A percentile compares a stretch with the other conserved stretches of the same genome.
Conservation (phyloP, 1,284 basidiomycete genomes). For the Vanrija pseudolonga region DNA sequence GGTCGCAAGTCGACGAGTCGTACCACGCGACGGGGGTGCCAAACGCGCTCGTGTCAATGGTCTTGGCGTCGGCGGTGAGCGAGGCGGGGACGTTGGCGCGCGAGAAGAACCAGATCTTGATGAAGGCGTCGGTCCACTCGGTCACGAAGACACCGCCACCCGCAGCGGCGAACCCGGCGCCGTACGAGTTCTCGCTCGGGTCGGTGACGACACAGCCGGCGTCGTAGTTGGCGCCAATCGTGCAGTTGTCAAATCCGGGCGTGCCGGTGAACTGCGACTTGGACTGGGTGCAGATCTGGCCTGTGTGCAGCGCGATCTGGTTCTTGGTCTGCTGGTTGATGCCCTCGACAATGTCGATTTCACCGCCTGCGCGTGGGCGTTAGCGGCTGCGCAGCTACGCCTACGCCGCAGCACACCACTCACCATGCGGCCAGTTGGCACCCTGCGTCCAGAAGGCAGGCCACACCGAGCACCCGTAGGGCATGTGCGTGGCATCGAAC, state of each 20-base stretch:
- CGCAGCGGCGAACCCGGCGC: constrained; percentile 59
- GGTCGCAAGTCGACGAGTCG: constrained; percentile 59
- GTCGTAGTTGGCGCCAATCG: constrained; percentile 49
- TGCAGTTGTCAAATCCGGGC: constrained; percentile 31
- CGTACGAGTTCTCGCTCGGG: constrained; percentile 59
- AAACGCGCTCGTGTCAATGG: constrained; percentile 62
- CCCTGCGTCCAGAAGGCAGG: constrained; percentile 38
- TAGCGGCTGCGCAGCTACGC: neutral
- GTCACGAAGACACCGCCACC: constrained; percentile 70
- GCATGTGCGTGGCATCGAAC: constrained; percentile 64
- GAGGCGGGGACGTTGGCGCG: constrained; percentile 59
- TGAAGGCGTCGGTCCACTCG: constrained; percentile 57
- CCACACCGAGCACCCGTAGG: constrained; percentile 48
- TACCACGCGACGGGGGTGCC: constrained; percentile 68
- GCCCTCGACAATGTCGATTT: constrained; percentile 21
- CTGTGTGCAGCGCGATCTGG: constrained; percentile 44
- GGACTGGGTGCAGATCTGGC: constrained; percentile 8
- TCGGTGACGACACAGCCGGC: constrained; percentile 62
- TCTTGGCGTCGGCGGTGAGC: constrained; percentile 55
- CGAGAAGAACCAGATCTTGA: constrained; percentile 70
- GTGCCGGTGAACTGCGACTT: constrained; percentile 5
- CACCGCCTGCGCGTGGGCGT: constrained; percentile 12
- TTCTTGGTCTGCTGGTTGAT: constrained; percentile 39
- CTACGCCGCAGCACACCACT: neutral
- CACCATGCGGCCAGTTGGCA: constrained; percentile 36